A percentile compares a stretch with the other conserved stretches of the same genome.
These are phyloP conservation scores for Cylindrotheca closterium DNA, from an alignment of 108 stramenopile species.

Conservation along the genomic window DNA sequence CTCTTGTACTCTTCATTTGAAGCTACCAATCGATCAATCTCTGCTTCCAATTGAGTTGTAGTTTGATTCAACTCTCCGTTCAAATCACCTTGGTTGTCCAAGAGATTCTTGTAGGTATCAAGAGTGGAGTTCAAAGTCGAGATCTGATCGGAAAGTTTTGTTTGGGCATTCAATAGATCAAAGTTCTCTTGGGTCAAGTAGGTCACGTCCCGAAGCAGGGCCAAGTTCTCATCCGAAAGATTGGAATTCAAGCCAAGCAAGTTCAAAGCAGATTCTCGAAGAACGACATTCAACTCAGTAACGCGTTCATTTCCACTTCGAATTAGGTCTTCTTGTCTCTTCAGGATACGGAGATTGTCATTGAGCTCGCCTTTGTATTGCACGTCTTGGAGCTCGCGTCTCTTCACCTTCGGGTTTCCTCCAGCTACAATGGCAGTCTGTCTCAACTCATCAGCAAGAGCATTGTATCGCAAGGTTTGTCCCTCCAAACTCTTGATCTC, in stretches of 20 bases:
- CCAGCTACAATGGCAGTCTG: background rate
- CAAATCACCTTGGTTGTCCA: background rate
- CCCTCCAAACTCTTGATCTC: background rate
- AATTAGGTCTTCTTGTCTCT: background rate
- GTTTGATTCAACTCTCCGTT: background rate
- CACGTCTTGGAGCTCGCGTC: background rate
- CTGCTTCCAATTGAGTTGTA: conserved; percentile 4
- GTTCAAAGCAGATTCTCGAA: background rate
- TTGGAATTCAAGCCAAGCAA: background rate
- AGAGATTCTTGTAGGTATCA: background rate
- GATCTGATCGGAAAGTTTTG: background rate
- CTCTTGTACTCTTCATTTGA: conserved; percentile 27
- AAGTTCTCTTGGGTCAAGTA: background rate
- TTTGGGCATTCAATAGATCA: background rate
- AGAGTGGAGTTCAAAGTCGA: background rate
- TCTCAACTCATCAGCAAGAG: background rate
- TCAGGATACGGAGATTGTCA: background rate
- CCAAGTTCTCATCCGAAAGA: background rate
- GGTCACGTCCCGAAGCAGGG: background rate
- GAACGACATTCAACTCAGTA: background rate
- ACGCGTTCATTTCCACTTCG: background rate
- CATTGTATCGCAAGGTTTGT: background rate
- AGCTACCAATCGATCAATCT: conserved; percentile 30
- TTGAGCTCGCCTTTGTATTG: background rate
- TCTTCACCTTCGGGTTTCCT: background rate